Evolutionary conservation across 139 green algal genomes (phyloP), one percentile per base, ranked within the genome.

Genomic region (Cymbomonas tetramitiformis): DNA sequence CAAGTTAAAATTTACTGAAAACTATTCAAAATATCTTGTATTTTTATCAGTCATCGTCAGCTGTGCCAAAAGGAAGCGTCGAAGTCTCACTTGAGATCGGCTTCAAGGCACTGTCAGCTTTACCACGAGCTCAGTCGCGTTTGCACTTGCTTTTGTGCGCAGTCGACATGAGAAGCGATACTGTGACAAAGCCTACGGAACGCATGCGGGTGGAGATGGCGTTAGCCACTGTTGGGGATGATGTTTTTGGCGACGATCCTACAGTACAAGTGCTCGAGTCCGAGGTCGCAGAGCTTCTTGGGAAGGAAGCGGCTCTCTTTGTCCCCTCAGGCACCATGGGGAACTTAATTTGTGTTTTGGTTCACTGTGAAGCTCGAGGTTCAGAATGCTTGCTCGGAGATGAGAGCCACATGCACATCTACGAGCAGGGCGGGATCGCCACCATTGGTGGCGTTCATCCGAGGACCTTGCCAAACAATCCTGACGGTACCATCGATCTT

Each of bases 211-310:
- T 48, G 8, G 81, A 75, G 9, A 79, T 83, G 59, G 52, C 58
- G 7, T 31, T 41, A 18, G 76, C 74, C 4, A 50, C 68, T 7
- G 72, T 87, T 7, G 83, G 83, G 0, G 83, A 92, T 61, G 83
- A 92, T 61, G 81, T 88, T 1, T 81, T 78, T 46, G 78, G 79
- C 1, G 81, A 85, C 21, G 83, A 92, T 58, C 74, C 74, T 8
- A 83, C 73, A 1, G 61, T 85, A 9, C 78, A 78, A 38, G 21
- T 55, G 41, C 57, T 90, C 28, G 67, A 87, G 67, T 54, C 49
- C 44, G 4, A 51, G 25, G 70, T 73, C 21, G 81, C 80, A 2
- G 8, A 55, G 12, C 31, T 79, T 51, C 76, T 85, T 43, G 80
- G 80, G 24, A 82, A 79, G 43, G 81, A 86, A 48, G 77, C 81